Percentiles rank a stretch among this genome's conserved stretches.
Conservation (phyloP, 2,329 filamentous ascomycete genomes). For the Pestalotiopsis sp. region DNA sequence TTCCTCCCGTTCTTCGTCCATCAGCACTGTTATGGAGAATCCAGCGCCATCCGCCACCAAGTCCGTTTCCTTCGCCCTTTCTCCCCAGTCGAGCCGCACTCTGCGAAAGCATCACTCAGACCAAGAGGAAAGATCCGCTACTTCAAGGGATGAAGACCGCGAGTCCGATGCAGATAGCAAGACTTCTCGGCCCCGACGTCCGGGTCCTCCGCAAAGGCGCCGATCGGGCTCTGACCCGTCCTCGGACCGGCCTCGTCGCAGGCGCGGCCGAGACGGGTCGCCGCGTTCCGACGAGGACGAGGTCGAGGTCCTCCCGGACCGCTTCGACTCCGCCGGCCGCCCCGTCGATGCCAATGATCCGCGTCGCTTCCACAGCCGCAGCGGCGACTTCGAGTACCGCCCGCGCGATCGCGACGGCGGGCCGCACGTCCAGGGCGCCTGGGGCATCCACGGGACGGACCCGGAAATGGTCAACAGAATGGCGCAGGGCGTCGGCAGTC, state of each 20-base stretch:
- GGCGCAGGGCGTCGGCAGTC: conserved; percentile 14
- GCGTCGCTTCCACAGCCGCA: conserved; percentile 16
- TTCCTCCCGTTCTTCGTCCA: conserved; percentile 16
- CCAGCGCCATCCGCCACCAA: conserved; percentile 18
- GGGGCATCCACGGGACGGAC: conserved; percentile 18
- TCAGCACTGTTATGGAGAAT: conserved; percentile 9
- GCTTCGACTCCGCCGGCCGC: conserved; percentile 30
- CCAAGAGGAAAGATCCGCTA: conserved; percentile 14
- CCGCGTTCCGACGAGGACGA: conserved; percentile 24
- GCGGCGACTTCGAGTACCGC: conserved; percentile 26
- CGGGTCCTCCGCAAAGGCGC: background rate
- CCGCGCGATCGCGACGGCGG: conserved; percentile 16
- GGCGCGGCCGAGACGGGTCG: conserved; percentile 5
- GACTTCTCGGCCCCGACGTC: background rate
- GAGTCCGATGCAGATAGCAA: background rate
- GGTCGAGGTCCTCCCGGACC: conserved; percentile 33
- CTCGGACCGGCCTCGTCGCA: conserved; percentile 12
- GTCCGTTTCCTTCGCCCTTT: conserved; percentile 32
- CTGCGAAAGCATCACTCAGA: conserved; percentile 27
- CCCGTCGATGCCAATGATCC: conserved; percentile 7
- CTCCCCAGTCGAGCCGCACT: conserved; percentile 32
- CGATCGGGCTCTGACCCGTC: conserved; percentile 17
- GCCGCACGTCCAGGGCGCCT: conserved; percentile 13
- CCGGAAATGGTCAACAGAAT: conserved; percentile 18
- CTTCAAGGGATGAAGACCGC: conserved; percentile 10